These are phyloP conservation scores for Mycena haematopus DNA, from an alignment of 768 basidiomycete genomes.

Conservation along the genomic window DNA sequence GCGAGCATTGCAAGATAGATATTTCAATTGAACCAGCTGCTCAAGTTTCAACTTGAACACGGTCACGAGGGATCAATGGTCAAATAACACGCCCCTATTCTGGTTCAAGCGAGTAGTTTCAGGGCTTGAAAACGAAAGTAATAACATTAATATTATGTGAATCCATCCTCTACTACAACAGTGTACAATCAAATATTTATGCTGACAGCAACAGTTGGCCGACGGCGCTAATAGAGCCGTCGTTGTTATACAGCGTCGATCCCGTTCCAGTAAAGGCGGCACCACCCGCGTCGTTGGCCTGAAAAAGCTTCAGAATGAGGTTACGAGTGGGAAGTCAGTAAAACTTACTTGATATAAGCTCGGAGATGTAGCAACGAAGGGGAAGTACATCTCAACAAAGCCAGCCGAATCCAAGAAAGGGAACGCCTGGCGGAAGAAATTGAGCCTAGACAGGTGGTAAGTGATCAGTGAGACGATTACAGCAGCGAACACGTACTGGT, in stretches of 20 bases:
- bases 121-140: too few species aligned
- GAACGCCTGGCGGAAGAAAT: conserved; percentile 1
- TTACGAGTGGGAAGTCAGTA: too few species aligned
- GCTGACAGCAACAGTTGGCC: neutral
- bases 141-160: too few species aligned
- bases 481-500: neutral
- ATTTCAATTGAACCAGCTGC: too few species aligned
- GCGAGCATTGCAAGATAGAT: too few species aligned
- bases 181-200: neutral
- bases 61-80: too few species aligned
- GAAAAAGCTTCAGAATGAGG: too few species aligned
- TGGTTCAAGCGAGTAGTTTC: too few species aligned
- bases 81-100: too few species aligned
- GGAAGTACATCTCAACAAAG: conserved; percentile 4
- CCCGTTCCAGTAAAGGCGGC: neutral
- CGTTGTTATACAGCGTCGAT: conserved; percentile 3
- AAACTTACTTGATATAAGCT: too few species aligned
- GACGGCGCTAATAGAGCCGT: neutral
- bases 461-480: neutral
- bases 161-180: neutral
- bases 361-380: neutral
- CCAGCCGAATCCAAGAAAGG: neutral
- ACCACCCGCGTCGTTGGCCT: neutral
- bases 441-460: neutral
- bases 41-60: too few species aligned